Base-by-base conservation (phyloP, 2,329 filamentous ascomycete species). In the Paecilomyces formosus region DNA sequence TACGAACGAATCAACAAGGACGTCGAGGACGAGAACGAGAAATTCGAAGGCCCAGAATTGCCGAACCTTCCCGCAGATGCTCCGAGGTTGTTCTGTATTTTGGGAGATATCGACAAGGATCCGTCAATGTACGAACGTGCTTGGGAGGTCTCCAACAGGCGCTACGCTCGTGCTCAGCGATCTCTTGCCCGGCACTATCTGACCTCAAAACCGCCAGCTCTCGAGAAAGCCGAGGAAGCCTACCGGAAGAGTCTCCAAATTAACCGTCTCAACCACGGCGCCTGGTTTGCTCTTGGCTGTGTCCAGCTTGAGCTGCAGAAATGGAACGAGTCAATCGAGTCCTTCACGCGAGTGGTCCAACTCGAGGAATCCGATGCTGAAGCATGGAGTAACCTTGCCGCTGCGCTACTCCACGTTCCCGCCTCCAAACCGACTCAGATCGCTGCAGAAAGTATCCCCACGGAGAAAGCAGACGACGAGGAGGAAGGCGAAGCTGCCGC, bases 301-400 rank as follows among this genome's bases (percentile, higher is more conserved):
- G 90, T 95, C 56, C 85, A 88, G 63, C 82, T 99, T 21, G 87
- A 93, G 55, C 80, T 95, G 0, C 85, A 85, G 9, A 81, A 87
- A 45, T 97, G 89, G 76, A 80, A 87, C 21, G 88, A 88, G 21
- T 93, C 94, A 0, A 87, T 90, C 0, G 87, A 93, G 64, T 88
- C 92, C 0, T 99, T 95, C 72, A 86, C 87, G 8, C 83, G 92
- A 22, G 88, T 88, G 8, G 92, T 99, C 11, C 86, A 89, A 64
- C 82, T 90, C 11, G 94, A 96, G 54, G 92, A 95, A 26, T 87
- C 88, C 56, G 92, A 97, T 69, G 93, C 92, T 0, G 86, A 96
- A 68, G 91, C 90, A 0, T 99, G 94, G 91, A 95, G 89, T 67
- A 99, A 99, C 69, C 82, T 99, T 22, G 94, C 92, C 0, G 92